Conservation (phyloP, 495 filamentous ascomycete species). For the Extremus antarcticus region DNA sequence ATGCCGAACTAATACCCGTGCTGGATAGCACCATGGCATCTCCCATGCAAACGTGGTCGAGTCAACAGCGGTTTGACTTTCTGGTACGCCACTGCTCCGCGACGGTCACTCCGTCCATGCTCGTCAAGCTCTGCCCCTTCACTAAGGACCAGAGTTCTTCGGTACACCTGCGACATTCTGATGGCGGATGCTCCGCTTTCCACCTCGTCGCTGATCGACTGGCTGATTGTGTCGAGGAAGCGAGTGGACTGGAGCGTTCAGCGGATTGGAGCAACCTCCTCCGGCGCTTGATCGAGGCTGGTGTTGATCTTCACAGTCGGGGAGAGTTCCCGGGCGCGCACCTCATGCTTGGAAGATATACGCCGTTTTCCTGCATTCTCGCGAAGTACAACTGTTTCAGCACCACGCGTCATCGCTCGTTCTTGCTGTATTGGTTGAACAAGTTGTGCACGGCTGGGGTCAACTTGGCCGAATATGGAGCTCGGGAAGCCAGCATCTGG, state of each 20-base stretch:
- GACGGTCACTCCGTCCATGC: not conserved
- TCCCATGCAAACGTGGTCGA: not conserved
- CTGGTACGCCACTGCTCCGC: not conserved
- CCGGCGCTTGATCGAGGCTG: not conserved
- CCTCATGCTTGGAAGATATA: no score
- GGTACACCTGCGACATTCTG: not conserved
- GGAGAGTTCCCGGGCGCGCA: no score
- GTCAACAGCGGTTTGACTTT: not conserved
- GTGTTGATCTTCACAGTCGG: not conserved
- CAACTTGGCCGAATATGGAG: no score
- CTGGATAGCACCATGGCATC: not conserved
- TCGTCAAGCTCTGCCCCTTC: not conserved
- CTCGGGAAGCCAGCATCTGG: no score
- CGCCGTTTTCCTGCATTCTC: no score
- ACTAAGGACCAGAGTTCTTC: not conserved
- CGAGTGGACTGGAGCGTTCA: not conserved
- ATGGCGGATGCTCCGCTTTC: not conserved
- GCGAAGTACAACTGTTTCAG: no score
- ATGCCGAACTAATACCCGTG: not conserved
- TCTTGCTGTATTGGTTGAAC: no score
- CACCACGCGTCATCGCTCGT: no score
- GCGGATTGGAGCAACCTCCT: not conserved
- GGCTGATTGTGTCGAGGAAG: not conserved
- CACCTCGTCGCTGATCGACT: not conserved
- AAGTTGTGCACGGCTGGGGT: no score